phyloP scores from a whole-genome alignment of 306 rosid species.

The Psophocarpus tetragonolobus region DNA sequence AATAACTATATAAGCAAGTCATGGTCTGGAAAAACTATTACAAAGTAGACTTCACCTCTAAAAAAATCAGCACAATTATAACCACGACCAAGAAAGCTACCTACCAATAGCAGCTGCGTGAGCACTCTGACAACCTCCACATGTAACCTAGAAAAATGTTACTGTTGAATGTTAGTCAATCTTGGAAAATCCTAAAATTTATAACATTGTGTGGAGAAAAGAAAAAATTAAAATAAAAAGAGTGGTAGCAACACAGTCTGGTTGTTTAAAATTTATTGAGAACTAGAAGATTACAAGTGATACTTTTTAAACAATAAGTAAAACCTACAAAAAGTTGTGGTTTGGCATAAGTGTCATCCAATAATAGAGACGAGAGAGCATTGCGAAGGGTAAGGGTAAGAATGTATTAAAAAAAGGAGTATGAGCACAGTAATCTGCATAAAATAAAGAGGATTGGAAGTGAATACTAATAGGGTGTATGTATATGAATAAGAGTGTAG shows the following conservation, averaged over 20 bases:
- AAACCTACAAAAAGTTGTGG: too few relatives aligned
- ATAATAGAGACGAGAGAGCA: too few relatives aligned
- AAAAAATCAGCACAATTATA: constrained; percentile 12
- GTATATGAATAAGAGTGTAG: not conserved
- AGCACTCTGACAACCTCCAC: constrained; percentile 99
- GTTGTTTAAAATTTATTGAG: too few relatives aligned
- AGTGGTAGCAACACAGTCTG: too few relatives aligned
- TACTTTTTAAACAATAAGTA: too few relatives aligned
- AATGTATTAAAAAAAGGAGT: not conserved
- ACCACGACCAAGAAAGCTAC: constrained; percentile 33
- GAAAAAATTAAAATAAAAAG: too few relatives aligned
- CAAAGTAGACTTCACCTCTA: not conserved
- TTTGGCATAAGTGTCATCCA: too few relatives aligned
- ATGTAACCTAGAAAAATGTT: constrained; percentile 73
- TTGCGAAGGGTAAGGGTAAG: too few relatives aligned
- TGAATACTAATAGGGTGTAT: not conserved
- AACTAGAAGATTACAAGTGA: too few relatives aligned
- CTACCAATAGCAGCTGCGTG: constrained; percentile 89
- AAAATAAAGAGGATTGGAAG: not conserved
- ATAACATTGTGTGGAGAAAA: constrained; percentile 5
- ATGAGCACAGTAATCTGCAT: not conserved
- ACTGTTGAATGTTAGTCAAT: constrained; percentile 37
- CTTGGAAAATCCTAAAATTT: constrained; percentile 28
- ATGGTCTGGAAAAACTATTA: constrained; percentile 13
- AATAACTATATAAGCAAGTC: constrained; percentile 39